phyloP scores from a whole-genome alignment of 164 flowering plant genomes.

The Malania oleifera region DNA sequence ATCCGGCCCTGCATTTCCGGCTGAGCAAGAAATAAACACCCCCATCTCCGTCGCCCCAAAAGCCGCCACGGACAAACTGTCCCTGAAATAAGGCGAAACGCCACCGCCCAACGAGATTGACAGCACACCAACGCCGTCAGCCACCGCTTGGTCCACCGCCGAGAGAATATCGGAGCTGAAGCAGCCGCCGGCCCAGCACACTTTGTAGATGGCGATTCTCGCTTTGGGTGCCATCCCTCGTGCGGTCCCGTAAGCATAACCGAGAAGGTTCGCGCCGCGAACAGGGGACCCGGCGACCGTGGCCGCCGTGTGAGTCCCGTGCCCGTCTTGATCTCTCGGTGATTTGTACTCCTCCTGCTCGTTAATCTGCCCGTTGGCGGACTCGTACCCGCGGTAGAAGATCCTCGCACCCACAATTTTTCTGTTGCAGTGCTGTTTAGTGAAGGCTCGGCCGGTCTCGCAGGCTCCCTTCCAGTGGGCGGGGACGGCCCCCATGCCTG shows the following conservation, averaged over 20 bases:
- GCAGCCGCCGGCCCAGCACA: conserved; percentile 82
- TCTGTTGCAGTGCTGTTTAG: conserved; percentile 44
- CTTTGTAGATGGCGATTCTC: conserved; percentile 75
- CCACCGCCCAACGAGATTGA: conserved; percentile 87
- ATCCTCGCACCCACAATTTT: conserved; percentile 78
- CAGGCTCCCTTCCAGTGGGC: conserved; percentile 68
- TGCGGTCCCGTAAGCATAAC: conserved; percentile 77
- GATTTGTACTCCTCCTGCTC: conserved; percentile 66
- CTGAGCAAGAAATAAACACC: conserved; percentile 80
- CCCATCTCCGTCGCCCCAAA: conserved; percentile 94
- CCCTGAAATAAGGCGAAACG: conserved; percentile 50
- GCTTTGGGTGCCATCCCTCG: conserved; percentile 81
- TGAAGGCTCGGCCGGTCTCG: conserved; percentile 49
- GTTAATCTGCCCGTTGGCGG: conserved; percentile 55
- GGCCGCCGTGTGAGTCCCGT: conserved; percentile 89
- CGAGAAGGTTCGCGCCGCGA: conserved; percentile 60
- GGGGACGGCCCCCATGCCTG: conserved; percentile 48
- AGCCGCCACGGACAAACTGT: conserved; percentile 59
- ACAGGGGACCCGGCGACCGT: conserved; percentile 79
- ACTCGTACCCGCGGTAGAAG: conserved; percentile 70
- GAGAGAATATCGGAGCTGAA: conserved; percentile 83
- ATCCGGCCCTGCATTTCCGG: conserved; percentile 89
- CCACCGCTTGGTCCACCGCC: conserved; percentile 78
- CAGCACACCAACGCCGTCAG: conserved; percentile 75
- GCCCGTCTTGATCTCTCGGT: conserved; percentile 86